Conservation (phyloP, 257 asterid genomes). For the Thymus mandschuricus region DNA sequence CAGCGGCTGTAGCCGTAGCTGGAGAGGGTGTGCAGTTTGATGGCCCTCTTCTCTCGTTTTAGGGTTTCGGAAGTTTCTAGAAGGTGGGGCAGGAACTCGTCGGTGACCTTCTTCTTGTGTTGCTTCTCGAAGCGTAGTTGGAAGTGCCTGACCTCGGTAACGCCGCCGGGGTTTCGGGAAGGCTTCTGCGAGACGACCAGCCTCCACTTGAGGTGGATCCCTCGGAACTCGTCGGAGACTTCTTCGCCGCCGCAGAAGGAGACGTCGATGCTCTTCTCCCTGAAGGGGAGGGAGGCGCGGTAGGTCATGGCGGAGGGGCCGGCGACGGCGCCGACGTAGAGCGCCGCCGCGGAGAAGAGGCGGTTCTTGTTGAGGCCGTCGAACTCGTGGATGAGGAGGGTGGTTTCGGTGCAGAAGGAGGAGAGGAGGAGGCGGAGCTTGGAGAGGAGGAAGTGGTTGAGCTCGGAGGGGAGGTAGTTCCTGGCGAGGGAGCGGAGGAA, state of each 20-base stretch:
- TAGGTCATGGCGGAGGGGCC: constrained; percentile 23
- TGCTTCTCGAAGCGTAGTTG: constrained; percentile 47
- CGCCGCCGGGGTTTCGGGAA: background rate
- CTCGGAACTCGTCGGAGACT: background rate
- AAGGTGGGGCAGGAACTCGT: constrained; percentile 45
- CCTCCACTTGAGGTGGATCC: background rate
- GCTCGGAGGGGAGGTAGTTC: constrained; percentile 47
- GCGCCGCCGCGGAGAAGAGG: constrained; percentile 48
- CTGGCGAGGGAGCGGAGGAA: constrained; percentile 40
- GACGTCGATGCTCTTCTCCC: background rate
- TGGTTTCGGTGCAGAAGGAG: constrained; percentile 40
- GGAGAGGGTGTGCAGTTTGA: constrained; percentile 39
- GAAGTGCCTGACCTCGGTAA: constrained; percentile 5
- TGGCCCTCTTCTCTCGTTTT: constrained; percentile 42
- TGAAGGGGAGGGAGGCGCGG: background rate
- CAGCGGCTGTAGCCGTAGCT: background rate
- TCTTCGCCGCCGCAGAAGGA: background rate
- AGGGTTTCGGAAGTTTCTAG: constrained; percentile 29
- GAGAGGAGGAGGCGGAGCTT: constrained; percentile 23
- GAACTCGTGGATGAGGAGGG: constrained; percentile 47
- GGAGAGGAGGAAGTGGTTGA: constrained; percentile 18
- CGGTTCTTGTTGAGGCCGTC: constrained; percentile 47
- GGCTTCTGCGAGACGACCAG: background rate
- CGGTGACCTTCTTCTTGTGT: constrained; percentile 39
- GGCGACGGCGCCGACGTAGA: constrained; percentile 34